Percentiles rank a stretch among this genome's conserved stretches.
phyloP scores from a whole-genome alignment of 108 stramenopile species.

The Cyclotella sp. region DNA sequence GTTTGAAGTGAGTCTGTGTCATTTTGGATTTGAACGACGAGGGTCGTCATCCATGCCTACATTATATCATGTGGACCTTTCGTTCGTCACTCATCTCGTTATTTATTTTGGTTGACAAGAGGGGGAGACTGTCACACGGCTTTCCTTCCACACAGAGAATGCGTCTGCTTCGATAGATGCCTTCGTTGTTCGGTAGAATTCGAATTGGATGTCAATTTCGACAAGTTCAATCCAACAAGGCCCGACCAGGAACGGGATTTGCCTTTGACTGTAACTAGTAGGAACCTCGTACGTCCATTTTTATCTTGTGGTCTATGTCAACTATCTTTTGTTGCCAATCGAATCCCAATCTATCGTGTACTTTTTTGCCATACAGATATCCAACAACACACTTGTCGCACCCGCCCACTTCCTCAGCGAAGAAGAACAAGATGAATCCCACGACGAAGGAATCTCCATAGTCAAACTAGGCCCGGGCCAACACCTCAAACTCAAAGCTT shows the following conservation, averaged over 20 bases:
- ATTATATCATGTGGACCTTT: neutral
- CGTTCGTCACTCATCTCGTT: neutral
- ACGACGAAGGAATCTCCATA: constrained; percentile 91
- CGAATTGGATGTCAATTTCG: constrained; percentile 85
- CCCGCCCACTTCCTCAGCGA: constrained; percentile 87
- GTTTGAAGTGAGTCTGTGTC: constrained; percentile 55
- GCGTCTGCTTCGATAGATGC: constrained; percentile 67
- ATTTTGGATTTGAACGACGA: neutral
- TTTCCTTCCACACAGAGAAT: constrained; percentile 13
- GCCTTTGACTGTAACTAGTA: constrained; percentile 78
- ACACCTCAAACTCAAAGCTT: constrained; percentile 89
- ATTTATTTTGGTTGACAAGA: neutral
- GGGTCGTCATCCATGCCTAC: neutral
- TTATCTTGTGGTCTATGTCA: neutral
- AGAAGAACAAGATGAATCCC: constrained; percentile 85
- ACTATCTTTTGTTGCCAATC: neutral
- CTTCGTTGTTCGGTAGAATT: constrained; percentile 89
- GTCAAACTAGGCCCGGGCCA: constrained; percentile 96
- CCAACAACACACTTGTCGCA: constrained; percentile 70
- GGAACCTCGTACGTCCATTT: constrained; percentile 58
- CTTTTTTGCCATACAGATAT: constrained; percentile 23
- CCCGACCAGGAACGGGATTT: constrained; percentile 71
- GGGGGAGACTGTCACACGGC: constrained; percentile 13
- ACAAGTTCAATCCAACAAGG: constrained; percentile 58
- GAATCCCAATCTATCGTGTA: neutral